Conservation (phyloP, 2,329 filamentous ascomycete genomes). For the Cladosporium sp. region DNA sequence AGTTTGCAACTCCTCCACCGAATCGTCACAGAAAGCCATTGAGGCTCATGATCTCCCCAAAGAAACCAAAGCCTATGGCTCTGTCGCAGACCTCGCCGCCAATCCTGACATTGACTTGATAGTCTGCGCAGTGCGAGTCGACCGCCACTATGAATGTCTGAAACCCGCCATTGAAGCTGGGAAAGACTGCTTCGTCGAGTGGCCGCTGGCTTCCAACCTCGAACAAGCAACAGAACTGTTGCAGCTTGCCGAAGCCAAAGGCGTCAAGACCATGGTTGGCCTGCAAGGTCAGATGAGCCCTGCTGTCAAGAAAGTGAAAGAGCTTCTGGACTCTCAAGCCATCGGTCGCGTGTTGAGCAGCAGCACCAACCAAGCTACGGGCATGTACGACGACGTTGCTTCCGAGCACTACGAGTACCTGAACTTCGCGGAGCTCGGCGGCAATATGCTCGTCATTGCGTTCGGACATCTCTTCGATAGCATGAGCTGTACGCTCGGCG, state of each 20-base stretch:
- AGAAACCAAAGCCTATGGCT: slow-evolving; percentile 41
- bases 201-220: slow-evolving; percentile 43
- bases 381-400: slow-evolving; percentile 22
- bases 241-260: slow-evolving; percentile 37
- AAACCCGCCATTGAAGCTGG: slow-evolving; percentile 41
- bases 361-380: slow-evolving; percentile 30
- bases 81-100: slow-evolving; percentile 40
- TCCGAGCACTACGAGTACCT: slow-evolving; percentile 43
- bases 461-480: slow-evolving; percentile 45
- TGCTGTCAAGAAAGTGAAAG: slow-evolving; percentile 38
- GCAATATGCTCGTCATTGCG: slow-evolving; percentile 39
- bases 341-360: slow-evolving; percentile 40
- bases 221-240: slow-evolving; percentile 42
- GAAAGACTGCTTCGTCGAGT: slow-evolving; percentile 50
- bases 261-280: slow-evolving; percentile 44
- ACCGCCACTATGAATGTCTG: slow-evolving; percentile 39
- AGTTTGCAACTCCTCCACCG: slow-evolving; percentile 45
- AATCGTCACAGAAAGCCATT: slow-evolving; percentile 42
- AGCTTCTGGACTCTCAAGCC: slow-evolving; percentile 35
- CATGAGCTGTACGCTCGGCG: slow-evolving; percentile 22
- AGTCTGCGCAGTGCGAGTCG: slow-evolving; percentile 43
- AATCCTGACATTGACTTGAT: slow-evolving; percentile 48
- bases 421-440: slow-evolving; percentile 42
- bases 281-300: slow-evolving; percentile 44
- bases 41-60: slow-evolving; percentile 34